Conservation (phyloP, 176 grass and related monocot genomes). For the Saccharum officinarum region DNA sequence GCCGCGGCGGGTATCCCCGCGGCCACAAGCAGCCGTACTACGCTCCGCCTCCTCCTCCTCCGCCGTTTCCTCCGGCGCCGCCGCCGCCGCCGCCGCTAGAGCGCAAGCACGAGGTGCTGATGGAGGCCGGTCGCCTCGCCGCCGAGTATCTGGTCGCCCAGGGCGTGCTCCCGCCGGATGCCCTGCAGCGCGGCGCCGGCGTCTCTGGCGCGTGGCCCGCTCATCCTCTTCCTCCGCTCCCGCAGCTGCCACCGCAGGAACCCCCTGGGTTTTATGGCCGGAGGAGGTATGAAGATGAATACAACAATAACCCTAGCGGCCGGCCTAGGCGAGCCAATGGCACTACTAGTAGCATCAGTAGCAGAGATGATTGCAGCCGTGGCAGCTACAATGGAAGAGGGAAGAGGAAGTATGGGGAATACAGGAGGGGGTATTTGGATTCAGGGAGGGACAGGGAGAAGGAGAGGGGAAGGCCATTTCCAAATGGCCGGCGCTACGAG, state of each 20-base stretch:
- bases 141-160: slow-evolving; percentile 82
- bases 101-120: slow-evolving; percentile 73
- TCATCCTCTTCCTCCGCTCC: slow-evolving; percentile 21
- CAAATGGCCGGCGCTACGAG: slow-evolving; percentile 52
- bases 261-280: slow-evolving; percentile 28
- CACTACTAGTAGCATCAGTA: slow-evolving; percentile 18
- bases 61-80: slow-evolving; percentile 3
- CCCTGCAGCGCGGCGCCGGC: slow-evolving; percentile 46
- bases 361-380: slow-evolving; percentile 45
- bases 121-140: slow-evolving; percentile 93
- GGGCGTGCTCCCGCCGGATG: slow-evolving; percentile 69
- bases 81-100: slow-evolving; percentile 8
- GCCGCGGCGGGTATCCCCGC: slow-evolving; percentile 35
- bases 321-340: slow-evolving; percentile 33
- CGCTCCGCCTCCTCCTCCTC: neutral
- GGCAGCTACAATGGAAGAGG: slow-evolving; percentile 57
- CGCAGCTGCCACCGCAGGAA: slow-evolving; percentile 27
- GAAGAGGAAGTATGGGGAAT: slow-evolving; percentile 58
- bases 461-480: slow-evolving; percentile 46
- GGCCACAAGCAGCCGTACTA: slow-evolving; percentile 39
- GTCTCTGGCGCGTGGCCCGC: slow-evolving; percentile 22
- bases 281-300: slow-evolving; percentile 68
- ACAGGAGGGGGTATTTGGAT: slow-evolving; percentile 54
- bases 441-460: slow-evolving; percentile 57
- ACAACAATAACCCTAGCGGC: slow-evolving; percentile 32